Evolutionary conservation across 2,329 filamentous ascomycete genomes (phyloP).

Genomic region (Aspergillus ibericus): DNA sequence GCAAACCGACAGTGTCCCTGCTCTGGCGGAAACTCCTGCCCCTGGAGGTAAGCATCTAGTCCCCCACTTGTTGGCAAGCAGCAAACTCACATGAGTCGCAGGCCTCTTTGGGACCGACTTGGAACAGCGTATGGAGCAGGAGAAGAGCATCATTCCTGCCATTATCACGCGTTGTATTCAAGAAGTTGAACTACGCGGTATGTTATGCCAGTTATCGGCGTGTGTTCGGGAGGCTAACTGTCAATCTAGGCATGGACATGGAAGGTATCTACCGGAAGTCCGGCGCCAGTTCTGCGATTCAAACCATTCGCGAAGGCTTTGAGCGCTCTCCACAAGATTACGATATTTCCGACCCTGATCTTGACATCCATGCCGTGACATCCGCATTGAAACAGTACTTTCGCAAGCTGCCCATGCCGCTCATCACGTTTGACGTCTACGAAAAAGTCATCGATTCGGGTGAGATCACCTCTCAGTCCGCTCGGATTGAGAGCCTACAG

Average conservation of each 20-base stretch:
- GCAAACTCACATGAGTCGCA: constrained; percentile 25
- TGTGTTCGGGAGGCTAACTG: constrained; percentile 14
- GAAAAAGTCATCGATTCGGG: constrained; percentile 74
- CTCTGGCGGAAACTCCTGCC: constrained; percentile 35
- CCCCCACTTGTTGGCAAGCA: neutral
- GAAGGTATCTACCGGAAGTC: constrained; percentile 99
- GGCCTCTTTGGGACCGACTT: constrained; percentile 88
- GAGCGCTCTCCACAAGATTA: constrained; percentile 73
- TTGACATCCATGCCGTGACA: constrained; percentile 95
- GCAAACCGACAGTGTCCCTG: constrained; percentile 46
- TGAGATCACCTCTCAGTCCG: constrained; percentile 63
- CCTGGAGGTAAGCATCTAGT: constrained; percentile 38
- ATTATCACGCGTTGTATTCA: constrained; percentile 94
- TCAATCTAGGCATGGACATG: constrained; percentile 70
- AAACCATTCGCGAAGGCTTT: constrained; percentile 86
- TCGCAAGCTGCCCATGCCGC: constrained; percentile 81
- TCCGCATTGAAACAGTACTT: constrained; percentile 98
- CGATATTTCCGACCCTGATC: constrained; percentile 88
- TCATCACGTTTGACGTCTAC: constrained; percentile 91
- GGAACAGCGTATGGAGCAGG: constrained; percentile 78
- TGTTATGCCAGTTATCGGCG: constrained; percentile 13
- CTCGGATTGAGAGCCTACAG: constrained; percentile 70
- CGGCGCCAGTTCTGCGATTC: constrained; percentile 86
- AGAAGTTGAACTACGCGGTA: constrained; percentile 87
- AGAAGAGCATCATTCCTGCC: constrained; percentile 83